Percentiles rank a stretch among this genome's conserved stretches.
Evolutionary conservation across 768 basidiomycete species (phyloP).

Genomic region (Suillus clintonianus): DNA sequence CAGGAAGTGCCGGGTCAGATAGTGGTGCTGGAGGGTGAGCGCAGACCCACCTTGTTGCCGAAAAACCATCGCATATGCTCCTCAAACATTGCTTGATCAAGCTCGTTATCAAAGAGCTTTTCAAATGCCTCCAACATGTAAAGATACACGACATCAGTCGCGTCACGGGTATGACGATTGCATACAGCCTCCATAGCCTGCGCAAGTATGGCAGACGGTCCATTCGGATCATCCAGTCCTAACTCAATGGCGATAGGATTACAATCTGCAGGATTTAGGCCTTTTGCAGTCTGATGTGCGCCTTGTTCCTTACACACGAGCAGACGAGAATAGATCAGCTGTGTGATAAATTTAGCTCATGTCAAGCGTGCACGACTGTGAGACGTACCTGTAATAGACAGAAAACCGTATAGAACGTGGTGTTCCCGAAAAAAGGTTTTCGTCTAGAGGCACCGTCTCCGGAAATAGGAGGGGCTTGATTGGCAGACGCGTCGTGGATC

Average conservation of each 20-base stretch:
- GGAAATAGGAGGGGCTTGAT: slow-evolving; percentile 21
- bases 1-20: slow-evolving; percentile 30
- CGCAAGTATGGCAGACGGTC: slow-evolving; percentile 61
- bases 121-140: slow-evolving; percentile 91
- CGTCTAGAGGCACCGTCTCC: slow-evolving; percentile 38
- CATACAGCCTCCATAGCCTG: slow-evolving; percentile 62
- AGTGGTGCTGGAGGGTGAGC: not conserved
- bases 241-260: slow-evolving; percentile 85
- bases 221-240: slow-evolving; percentile 84
- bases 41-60: slow-evolving; percentile 68
- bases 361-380: slow-evolving; percentile 5
- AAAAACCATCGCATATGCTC: slow-evolving; percentile 96
- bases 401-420: slow-evolving; percentile 87
- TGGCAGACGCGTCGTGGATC: slow-evolving; percentile 52
- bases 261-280: slow-evolving; percentile 63
- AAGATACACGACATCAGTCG: slow-evolving; percentile 76
- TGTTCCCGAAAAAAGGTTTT: slow-evolving; percentile 85
- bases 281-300: slow-evolving; percentile 63
- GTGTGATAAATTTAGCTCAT: slow-evolving; percentile 9
- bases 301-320: slow-evolving; percentile 84
- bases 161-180: slow-evolving; percentile 46
- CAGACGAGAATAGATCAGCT: slow-evolving; percentile 90
- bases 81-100: slow-evolving; percentile 91
- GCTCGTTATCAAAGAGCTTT: slow-evolving; percentile 89
- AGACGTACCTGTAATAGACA: slow-evolving; percentile 77